Evolutionary conservation across 345 rosid genomes (phyloP), one percentile per base, ranked within the genome.

Genomic region (Rhizophora apiculata): DNA sequence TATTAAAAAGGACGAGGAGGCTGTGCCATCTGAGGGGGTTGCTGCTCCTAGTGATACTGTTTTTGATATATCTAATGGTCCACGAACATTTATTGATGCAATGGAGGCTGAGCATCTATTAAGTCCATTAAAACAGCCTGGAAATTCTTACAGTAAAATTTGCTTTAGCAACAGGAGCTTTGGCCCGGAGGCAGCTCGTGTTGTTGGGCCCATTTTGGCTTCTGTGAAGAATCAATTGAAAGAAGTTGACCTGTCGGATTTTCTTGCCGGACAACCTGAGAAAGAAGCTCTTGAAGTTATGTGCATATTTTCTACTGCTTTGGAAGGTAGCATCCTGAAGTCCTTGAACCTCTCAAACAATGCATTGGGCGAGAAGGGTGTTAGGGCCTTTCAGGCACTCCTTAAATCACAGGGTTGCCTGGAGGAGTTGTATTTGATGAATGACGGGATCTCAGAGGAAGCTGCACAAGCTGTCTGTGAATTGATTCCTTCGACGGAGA

Each of bases 131-230:
- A 87, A 76, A 81, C 91, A 86, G 37, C 87, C 83, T 36, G 89
- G 88, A n/a, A 89, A 88, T 79, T 78, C 75, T 59, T 94, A 87
- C 81, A 79, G 83, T 69, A 91, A 85, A 81, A 85, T 94, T 70
- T 91, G 98, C 82, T 89, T 91, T 77, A 91, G 98, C 71, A 91
- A 89, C 76, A 83, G 91, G 81, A 93, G 97, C 86, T 93, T 89
- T 58, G 89, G 97, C 39, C 58, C 80, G 65, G 96, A 73, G 48
- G 98, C 96, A 65, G 96, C 98, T 63, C 84, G 65, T 68, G 87
- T 89, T 60, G 93, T 88, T 62, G 91, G 79, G 77, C 90, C 96
- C 65, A 87, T 94, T 75, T 85, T 94, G 74, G 78, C 62, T 60
- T 85, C 95, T 70, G 59, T 94, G 39, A 86, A 89, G 84, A 39